A percentile compares a stretch with the other conserved stretches of the same genome.
Conservation (phyloP, 192 early-diverging fungal species). For the Obelidium mucronatum region DNA sequence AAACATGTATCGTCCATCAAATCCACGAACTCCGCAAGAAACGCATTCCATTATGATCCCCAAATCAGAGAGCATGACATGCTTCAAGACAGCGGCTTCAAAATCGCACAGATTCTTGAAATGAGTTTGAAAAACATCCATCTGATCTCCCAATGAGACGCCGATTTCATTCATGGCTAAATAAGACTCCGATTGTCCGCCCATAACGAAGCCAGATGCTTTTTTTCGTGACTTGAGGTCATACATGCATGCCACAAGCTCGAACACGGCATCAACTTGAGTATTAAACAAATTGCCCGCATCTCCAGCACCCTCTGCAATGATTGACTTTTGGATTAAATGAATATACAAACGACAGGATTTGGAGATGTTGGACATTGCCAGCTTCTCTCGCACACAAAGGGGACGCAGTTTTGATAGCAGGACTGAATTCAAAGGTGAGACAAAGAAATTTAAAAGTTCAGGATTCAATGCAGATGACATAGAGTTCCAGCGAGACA, state of each 20-base stretch:
- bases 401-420: conserved; percentile 14
- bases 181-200: background rate
- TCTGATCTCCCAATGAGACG: background rate
- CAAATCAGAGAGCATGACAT: background rate
- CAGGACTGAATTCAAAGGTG: conserved; percentile 19
- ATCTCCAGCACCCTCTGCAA: background rate
- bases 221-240: conserved; percentile 4
- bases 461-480: conserved; percentile 10
- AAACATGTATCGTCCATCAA: background rate
- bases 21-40: background rate
- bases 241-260: background rate
- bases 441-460: conserved; percentile 22
- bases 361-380: background rate
- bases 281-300: background rate
- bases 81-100: conserved; percentile 15
- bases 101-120: background rate
- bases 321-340: background rate
- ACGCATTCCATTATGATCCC: background rate
- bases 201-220: background rate
- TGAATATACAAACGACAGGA: background rate
- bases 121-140: background rate
- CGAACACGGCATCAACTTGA: background rate
- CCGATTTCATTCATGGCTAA: background rate
- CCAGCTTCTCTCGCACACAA: background rate
- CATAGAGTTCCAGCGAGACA: conserved; percentile 30